phyloP scores from a whole-genome alignment of 2,329 filamentous ascomycete genomes.

The Sporothrix mexicana region DNA sequence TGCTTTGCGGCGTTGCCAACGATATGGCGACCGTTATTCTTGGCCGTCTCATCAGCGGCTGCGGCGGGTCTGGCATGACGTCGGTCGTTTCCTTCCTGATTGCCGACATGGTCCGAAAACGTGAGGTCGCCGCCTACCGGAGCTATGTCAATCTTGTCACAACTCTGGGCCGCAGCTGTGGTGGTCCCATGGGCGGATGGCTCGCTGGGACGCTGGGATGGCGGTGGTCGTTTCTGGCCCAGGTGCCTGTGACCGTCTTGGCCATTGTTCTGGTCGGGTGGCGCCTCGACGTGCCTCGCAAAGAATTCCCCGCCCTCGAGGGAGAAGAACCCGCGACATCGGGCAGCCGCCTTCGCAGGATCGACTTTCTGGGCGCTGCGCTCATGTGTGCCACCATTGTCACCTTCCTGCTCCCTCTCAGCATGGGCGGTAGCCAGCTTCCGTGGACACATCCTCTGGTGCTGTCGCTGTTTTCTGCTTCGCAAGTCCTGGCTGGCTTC shows the following conservation, averaged over 20 bases:
- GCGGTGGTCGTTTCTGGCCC: slow-evolving; percentile 30
- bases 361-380: slow-evolving; percentile 34
- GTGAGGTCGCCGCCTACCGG: slow-evolving; percentile 69
- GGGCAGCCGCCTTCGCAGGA: slow-evolving; percentile 10
- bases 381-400: slow-evolving; percentile 31
- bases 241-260: slow-evolving; percentile 19
- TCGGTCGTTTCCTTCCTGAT: slow-evolving; percentile 67
- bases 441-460: slow-evolving; percentile 34
- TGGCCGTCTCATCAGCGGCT: slow-evolving; percentile 49
- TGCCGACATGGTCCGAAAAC: slow-evolving; percentile 66
- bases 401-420: slow-evolving; percentile 33
- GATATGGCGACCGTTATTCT: slow-evolving; percentile 47
- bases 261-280: slow-evolving; percentile 16
- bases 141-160: slow-evolving; percentile 66
- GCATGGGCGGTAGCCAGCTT: slow-evolving; percentile 32
- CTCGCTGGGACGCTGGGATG: slow-evolving; percentile 25
- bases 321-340: neutral
- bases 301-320: neutral
- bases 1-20: slow-evolving; percentile 63
- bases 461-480: neutral
- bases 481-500: neutral
- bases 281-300: slow-evolving; percentile 5
- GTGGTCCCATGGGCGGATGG: slow-evolving; percentile 30
- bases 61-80: slow-evolving; percentile 69
- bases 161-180: slow-evolving; percentile 31